Base-by-base conservation (phyloP, 441 rosid genomes). In the Erodium trifolium region DNA sequence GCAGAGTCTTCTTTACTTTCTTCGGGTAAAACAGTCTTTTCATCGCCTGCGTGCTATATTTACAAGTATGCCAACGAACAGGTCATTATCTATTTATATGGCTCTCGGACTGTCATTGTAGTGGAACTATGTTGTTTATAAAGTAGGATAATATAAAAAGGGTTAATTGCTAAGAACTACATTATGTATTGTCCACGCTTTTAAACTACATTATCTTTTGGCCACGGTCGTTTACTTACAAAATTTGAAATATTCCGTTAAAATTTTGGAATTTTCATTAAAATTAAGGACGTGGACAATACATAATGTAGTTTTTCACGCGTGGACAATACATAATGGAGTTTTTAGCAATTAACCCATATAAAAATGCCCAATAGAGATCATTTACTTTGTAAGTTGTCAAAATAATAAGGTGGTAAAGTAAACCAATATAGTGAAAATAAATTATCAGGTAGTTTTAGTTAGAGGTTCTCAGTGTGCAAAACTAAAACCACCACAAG, bases 41-140 rank as follows among this genome's bases (percentile, higher is more conserved):
- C 78, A 34, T 77, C 75, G 8, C 37, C 78, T 45, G 57, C 78
- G 69, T 79, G 78, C 95, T 88, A 77, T 67, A 79, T 62, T 69
- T 66, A 68, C 75, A 67, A 63, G 70, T 68, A 66, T 55, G 19
- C 66, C 70, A 83, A 70, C 49, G 37, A 65, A 39, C 5, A 60
- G 9, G 64, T 74, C 60, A 77, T n/a, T 45, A 53, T 63, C 49
- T 66, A 5, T 27, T 23, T 65, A 53, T 43, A 2, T 43, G 49
- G 41, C 51, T 19, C 67, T 16, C 41, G 34, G 3, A 66, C 23
- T 60, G 68, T 29, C 39, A 63, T 62, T 65, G 7, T 53, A 55
- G 39, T 34, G 41, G 10, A 34, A 59, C 45, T 64, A 62, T 17
- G 14, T 35, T 17, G 0, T 16, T 31, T 31, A 69, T 66, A 64